phyloP scores from a whole-genome alignment of 2,329 filamentous ascomycete genomes.

The Monosporascus sp. region DNA sequence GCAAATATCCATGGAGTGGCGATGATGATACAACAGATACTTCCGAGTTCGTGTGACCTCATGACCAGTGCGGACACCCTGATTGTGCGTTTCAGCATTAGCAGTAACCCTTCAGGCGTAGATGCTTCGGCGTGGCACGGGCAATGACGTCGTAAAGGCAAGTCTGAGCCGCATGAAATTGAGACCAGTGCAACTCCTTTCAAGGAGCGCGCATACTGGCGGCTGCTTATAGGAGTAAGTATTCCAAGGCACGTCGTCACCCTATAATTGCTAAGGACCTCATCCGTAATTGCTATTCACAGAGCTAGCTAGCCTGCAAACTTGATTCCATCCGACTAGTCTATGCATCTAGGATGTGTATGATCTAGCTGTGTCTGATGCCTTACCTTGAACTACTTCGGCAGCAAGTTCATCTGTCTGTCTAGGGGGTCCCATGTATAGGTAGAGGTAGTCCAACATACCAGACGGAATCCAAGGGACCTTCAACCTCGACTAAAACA shows the following conservation, averaged over 20 bases:
- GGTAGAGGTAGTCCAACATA: too few species aligned
- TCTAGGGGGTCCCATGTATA: too few species aligned
- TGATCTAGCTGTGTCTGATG: too few species aligned
- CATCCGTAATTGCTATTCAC: too few species aligned
- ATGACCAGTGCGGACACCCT: slow-evolving; percentile 8
- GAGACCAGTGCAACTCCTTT: neutral
- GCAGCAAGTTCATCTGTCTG: too few species aligned
- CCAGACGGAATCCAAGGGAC: too few species aligned
- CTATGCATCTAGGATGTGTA: too few species aligned
- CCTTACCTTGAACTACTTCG: too few species aligned
- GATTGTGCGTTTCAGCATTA: slow-evolving; percentile 44
- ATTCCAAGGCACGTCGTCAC: neutral
- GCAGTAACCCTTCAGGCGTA: slow-evolving; percentile 39
- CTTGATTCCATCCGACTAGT: too few species aligned
- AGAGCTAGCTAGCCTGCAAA: too few species aligned
- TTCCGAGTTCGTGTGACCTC: slow-evolving; percentile 51
- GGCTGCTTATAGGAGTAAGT: neutral
- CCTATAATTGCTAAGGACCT: neutral
- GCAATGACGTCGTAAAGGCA: slow-evolving; percentile 56
- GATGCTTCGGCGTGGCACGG: slow-evolving; percentile 22
- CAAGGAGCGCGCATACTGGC: neutral
- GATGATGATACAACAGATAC: slow-evolving; percentile 71
- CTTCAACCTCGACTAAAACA: too few species aligned
- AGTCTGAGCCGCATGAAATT: slow-evolving; percentile 50
- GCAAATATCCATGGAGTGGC: slow-evolving; percentile 31